Evolutionary conservation across 1,284 basidiomycete genomes (phyloP).

Genomic region (Macrocybe sp.): DNA sequence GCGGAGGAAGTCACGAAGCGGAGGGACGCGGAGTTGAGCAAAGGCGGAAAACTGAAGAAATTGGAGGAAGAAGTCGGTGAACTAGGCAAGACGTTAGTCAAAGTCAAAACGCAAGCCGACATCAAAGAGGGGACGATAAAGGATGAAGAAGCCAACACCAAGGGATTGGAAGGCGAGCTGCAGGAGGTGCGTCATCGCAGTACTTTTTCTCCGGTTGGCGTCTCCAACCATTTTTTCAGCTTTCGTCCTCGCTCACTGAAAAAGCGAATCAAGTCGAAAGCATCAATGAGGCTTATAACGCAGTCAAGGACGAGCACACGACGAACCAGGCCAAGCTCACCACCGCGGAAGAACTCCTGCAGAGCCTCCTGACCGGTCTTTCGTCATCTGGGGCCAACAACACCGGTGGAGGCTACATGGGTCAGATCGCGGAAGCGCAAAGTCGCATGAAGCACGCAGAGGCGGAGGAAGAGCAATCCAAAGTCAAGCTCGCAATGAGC

Average conservation of each 20-base stretch:
- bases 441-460: constrained; percentile 71
- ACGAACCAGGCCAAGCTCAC: constrained; percentile 58
- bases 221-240: constrained; percentile 30
- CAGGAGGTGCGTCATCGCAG: constrained; percentile 45
- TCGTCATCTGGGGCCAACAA: constrained; percentile 59
- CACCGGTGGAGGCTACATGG: constrained; percentile 84
- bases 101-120: constrained; percentile 84
- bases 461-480: constrained; percentile 85
- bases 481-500: constrained; percentile 73
- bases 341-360: constrained; percentile 90
- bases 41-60: constrained; percentile 77
- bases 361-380: constrained; percentile 91
- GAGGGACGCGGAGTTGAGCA: constrained; percentile 60
- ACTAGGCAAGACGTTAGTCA: constrained; percentile 83
- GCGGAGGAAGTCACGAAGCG: constrained; percentile 66
- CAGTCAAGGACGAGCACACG: constrained; percentile 72
- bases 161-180: constrained; percentile 51
- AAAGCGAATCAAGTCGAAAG: constrained; percentile 59
- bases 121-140: constrained; percentile 74
- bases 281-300: constrained; percentile 59
- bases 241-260: constrained; percentile 47
- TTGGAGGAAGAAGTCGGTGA: constrained; percentile 77
- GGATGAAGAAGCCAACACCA: constrained; percentile 74
- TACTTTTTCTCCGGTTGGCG: constrained; percentile 2
- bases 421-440: constrained; percentile 89